These are phyloP conservation scores for Pseudogymnoascus sp. DNA, from an alignment of 2,329 filamentous ascomycete genomes.

Conservation along the genomic window DNA sequence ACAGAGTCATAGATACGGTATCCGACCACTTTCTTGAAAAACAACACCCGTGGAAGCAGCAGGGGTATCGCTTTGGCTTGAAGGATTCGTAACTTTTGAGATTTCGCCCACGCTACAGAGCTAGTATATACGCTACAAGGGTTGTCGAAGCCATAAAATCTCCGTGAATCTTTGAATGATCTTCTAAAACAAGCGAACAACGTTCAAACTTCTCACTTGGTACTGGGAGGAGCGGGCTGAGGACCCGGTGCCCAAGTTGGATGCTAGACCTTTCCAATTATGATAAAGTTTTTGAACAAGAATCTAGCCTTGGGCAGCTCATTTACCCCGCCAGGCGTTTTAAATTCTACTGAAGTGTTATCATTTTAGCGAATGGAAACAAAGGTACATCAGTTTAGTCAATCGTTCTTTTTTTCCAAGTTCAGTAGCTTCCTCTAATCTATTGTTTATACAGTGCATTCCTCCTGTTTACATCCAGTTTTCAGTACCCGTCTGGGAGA, in stretches of 20 bases:
- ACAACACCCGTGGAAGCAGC: not conserved
- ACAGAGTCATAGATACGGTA: not conserved
- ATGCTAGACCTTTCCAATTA: too few species aligned
- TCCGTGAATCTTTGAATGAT: too few species aligned
- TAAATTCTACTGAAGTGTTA: not conserved
- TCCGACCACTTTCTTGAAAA: not conserved
- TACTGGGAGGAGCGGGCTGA: too few species aligned
- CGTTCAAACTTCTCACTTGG: too few species aligned
- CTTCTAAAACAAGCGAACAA: too few species aligned
- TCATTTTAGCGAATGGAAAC: not conserved
- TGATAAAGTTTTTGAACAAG: too few species aligned
- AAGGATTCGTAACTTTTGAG: not conserved
- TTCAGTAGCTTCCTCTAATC: not conserved
- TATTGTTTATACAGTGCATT: not conserved
- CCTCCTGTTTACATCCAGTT: not conserved
- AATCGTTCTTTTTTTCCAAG: not conserved
- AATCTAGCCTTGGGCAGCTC: too few species aligned
- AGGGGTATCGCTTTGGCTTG: not conserved
- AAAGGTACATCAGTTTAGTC: not conserved
- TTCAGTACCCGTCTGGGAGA: not conserved
- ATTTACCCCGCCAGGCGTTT: not conserved
- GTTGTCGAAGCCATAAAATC: too few species aligned
- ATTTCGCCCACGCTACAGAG: too few species aligned
- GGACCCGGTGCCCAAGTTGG: too few species aligned
- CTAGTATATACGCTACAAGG: too few species aligned